Percentiles rank a stretch among this genome's conserved stretches.
These are phyloP conservation scores for Ogataea minuta DNA, from an alignment of 805 yeast species.

Conservation along the genomic window DNA sequence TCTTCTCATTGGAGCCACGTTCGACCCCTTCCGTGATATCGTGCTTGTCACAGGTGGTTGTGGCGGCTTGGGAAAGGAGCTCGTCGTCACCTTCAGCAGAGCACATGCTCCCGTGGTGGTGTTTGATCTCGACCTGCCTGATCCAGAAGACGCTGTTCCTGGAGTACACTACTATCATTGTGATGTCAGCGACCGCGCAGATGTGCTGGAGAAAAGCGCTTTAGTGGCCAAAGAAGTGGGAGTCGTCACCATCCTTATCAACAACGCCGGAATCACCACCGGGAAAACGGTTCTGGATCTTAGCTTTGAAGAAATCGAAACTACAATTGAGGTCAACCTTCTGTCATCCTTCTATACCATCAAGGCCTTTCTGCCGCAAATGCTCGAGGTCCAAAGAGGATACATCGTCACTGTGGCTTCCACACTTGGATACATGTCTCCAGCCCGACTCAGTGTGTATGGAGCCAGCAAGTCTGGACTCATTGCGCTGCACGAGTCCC, in stretches of 20 bases:
- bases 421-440: slow-evolving; percentile 80
- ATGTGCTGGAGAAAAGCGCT: slow-evolving; percentile 41
- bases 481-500: slow-evolving; percentile 79
- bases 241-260: slow-evolving; percentile 62
- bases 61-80: slow-evolving; percentile 71
- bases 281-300: slow-evolving; percentile 58
- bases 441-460: slow-evolving; percentile 75
- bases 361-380: slow-evolving; percentile 69
- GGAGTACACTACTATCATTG: slow-evolving; percentile 59
- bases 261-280: slow-evolving; percentile 78
- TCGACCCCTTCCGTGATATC: slow-evolving; percentile 55
- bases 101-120: slow-evolving; percentile 57
- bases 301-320: slow-evolving; percentile 56
- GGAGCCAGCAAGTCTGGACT: slow-evolving; percentile 91
- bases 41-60: slow-evolving; percentile 83
- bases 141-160: slow-evolving; percentile 27
- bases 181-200: slow-evolving; percentile 59
- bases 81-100: slow-evolving; percentile 46
- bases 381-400: slow-evolving; percentile 63
- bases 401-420: slow-evolving; percentile 81
- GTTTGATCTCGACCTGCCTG: slow-evolving; percentile 57
- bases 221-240: slow-evolving; percentile 52
- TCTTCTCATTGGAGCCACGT: slow-evolving; percentile 47
- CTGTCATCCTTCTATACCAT: slow-evolving; percentile 67
- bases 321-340: slow-evolving; percentile 64